phyloP scores from a whole-genome alignment of 768 basidiomycete genomes.

The Naganishia vaughanmartiniae region DNA sequence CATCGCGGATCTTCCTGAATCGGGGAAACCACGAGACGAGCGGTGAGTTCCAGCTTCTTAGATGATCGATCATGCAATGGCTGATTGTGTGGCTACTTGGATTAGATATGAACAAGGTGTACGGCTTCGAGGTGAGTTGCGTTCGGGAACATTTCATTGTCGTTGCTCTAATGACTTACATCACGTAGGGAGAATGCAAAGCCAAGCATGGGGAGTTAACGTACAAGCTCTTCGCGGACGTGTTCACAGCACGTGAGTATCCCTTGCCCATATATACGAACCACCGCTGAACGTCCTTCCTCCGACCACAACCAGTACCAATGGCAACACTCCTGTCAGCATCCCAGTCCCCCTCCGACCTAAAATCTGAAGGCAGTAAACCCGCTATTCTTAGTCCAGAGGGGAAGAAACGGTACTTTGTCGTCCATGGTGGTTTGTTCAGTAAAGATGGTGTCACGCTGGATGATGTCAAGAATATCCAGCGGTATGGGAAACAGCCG shows the following conservation, averaged over 20 bases:
- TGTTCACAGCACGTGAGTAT: conserved; percentile 78
- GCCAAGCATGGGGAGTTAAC: conserved; percentile 95
- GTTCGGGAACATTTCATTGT: not conserved
- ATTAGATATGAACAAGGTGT: conserved; percentile 77
- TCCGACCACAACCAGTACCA: conserved; percentile 64
- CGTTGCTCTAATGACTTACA: not conserved
- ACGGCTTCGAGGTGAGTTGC: conserved; percentile 40
- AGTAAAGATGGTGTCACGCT: conserved; percentile 92
- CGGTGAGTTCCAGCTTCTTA: not conserved
- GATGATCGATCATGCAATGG: too few species aligned
- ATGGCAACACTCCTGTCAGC: conserved; percentile 80
- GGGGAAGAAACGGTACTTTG: conserved; percentile 82
- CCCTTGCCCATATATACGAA: not conserved
- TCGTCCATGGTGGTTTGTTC: conserved; percentile 95
- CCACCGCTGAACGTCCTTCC: not conserved
- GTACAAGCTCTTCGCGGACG: conserved; percentile 92
- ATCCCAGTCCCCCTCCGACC: conserved; percentile 59
- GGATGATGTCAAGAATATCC: conserved; percentile 84
- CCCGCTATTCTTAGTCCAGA: conserved; percentile 73
- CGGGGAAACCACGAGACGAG: conserved; percentile 76
- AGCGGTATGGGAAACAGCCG: conserved; percentile 82
- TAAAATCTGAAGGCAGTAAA: conserved; percentile 51
- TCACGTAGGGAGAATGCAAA: conserved; percentile 78
- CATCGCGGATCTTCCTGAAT: conserved; percentile 84
- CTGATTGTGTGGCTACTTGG: not conserved